Conservation (phyloP, 768 basidiomycete species). For the Leccinum olivaceopallidum region DNA sequence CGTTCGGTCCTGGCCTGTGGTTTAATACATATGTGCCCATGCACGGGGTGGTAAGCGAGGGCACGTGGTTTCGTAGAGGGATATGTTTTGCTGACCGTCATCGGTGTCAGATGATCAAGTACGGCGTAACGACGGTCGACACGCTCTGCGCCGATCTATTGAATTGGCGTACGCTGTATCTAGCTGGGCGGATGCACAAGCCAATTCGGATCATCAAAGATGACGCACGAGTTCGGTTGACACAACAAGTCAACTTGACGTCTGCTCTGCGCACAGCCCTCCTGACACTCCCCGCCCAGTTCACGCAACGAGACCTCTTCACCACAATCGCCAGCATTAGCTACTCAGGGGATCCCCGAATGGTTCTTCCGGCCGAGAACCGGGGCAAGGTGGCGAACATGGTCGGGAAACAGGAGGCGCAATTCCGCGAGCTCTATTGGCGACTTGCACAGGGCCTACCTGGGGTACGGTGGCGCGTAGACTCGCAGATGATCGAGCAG, state of each 20-base stretch:
- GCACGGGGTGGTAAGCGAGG: constrained; percentile 71
- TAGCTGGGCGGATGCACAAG: constrained; percentile 97
- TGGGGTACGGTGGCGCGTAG: constrained; percentile 70
- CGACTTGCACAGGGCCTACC: constrained; percentile 75
- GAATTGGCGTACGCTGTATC: constrained; percentile 91
- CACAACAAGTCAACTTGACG: constrained; percentile 91
- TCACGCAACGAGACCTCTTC: constrained; percentile 82
- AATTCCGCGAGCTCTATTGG: constrained; percentile 89
- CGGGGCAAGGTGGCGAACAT: constrained; percentile 94
- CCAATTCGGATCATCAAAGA: constrained; percentile 92
- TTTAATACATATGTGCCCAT: constrained; percentile 91
- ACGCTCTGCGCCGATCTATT: constrained; percentile 87
- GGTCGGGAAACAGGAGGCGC: constrained; percentile 74
- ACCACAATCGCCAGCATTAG: constrained; percentile 82
- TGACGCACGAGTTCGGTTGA: constrained; percentile 87
- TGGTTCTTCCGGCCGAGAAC: constrained; percentile 94
- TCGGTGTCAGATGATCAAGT: constrained; percentile 79
- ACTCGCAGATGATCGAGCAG: constrained; percentile 62
- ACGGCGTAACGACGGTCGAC: constrained; percentile 92
- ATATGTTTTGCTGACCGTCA: not conserved
- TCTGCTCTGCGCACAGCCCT: constrained; percentile 91
- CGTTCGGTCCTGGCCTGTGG: constrained; percentile 85
- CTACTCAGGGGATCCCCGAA: constrained; percentile 90
- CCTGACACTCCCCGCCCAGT: constrained; percentile 78
- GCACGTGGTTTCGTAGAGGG: not conserved